Evolutionary conservation across 1,284 basidiomycete genomes (phyloP), one percentile per base, ranked within the genome.

Genomic region (Boletus subluridellus): DNA sequence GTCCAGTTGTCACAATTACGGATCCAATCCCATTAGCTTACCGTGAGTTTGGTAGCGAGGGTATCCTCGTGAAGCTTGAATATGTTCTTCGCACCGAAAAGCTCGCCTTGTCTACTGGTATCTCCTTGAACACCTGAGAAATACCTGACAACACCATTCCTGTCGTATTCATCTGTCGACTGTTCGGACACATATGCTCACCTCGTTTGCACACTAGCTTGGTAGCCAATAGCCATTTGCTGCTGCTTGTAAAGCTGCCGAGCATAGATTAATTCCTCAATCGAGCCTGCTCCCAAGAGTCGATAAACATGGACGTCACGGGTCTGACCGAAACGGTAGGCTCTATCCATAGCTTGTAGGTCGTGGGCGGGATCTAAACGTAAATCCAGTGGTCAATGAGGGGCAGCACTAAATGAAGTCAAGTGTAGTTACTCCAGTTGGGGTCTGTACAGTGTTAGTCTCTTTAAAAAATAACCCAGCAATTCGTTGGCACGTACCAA

Each of bases 191-290:
- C 1, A 47, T 15, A 51, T 41, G 12, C 45, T 58, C 67, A 85
- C 85, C 89, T 82, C 0, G 89, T 92, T 67, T 92, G 90, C 5
- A 89, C 76, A 64, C 88, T 91, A 0, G 88, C 90, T 63, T 89
- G 83, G 68, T 94, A 94, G 0, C 86, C 92, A 51, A 93, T 92
- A 15, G 85, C 83, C 89, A 93, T 93, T 68, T 92, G 89, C 67
- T 94, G 92, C 66, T 92, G 91, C 71, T 94, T 94, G 74, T 94
- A 94, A 10, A 94, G 80, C 72, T 94, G 92, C 5, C 92, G 84
- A 0, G 89, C 89, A 65, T 93, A 93, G 35, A 94, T 90, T 42
- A 91, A 74, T 68, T 91, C 92, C 68, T 95, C 93, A 21, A 95
- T 83, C 1, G 92, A 92, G 5, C 92, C 93, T 5, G 90, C 89